A percentile compares a stretch with the other conserved stretches of the same genome.
These are phyloP conservation scores for Stipa capillata DNA, from an alignment of 176 grass and related monocot species.

Conservation along the genomic window DNA sequence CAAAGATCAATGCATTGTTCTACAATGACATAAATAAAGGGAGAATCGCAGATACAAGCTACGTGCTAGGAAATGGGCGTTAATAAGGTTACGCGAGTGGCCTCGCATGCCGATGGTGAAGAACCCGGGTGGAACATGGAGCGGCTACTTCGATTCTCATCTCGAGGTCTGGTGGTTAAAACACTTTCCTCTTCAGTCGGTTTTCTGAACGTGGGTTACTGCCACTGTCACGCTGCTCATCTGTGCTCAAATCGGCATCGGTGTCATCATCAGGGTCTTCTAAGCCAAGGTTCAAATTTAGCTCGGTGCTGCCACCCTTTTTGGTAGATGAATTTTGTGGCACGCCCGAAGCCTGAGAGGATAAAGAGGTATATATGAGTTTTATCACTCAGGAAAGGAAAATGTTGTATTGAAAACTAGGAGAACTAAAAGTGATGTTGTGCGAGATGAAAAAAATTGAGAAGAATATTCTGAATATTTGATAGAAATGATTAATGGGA, in stretches of 20 bases:
- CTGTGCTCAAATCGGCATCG: constrained; percentile 49
- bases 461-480: neutral
- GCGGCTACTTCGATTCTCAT: neutral
- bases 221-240: constrained; percentile 8
- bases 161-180: constrained; percentile 13
- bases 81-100: constrained; percentile 2
- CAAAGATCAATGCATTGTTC: neutral
- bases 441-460: neutral
- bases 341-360: constrained; percentile 38
- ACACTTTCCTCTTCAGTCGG: constrained; percentile 37
- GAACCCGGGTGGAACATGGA: neutral
- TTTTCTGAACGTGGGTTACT: constrained; percentile 20
- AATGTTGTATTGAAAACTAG: neutral
- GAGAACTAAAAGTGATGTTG: neutral
- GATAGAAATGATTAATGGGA: neutral
- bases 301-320: constrained; percentile 43
- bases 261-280: constrained; percentile 55
- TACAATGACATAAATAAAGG: neutral
- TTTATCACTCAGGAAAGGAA: neutral
- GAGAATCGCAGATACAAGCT: neutral
- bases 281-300: constrained; percentile 73
- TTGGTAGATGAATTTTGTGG: constrained; percentile 32
- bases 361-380: neutral
- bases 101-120: neutral
- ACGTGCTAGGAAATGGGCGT: neutral